Evolutionary conservation across 192 early-diverging fungal genomes (phyloP).

Genomic region (Gryganskiella cystojenkinii): DNA sequence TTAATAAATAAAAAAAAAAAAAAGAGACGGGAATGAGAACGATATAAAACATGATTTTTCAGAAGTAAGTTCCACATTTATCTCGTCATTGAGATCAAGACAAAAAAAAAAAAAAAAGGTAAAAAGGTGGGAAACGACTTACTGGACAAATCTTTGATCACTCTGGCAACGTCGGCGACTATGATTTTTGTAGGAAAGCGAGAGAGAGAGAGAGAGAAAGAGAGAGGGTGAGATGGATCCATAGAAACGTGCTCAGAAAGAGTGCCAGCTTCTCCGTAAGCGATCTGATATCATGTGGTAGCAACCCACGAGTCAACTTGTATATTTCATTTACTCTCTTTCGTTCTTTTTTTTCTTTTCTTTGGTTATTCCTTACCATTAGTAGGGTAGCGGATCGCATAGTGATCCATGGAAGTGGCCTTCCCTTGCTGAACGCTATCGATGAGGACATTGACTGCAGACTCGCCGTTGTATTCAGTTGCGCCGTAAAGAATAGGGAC

Average conservation of each 20-base stretch:
- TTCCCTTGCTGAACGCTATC: conserved; percentile 73
- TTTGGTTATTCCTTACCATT: conserved; percentile 59
- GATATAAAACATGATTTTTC: neutral
- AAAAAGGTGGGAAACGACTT: conserved; percentile 11
- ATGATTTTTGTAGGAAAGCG: neutral
- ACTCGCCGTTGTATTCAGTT: conserved; percentile 74
- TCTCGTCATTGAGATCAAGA: neutral
- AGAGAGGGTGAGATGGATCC: too few species aligned
- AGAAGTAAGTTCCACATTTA: neutral
- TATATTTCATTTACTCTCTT: too few species aligned
- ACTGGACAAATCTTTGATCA: conserved; percentile 70
- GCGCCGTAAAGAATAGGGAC: conserved; percentile 85
- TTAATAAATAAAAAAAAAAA: neutral
- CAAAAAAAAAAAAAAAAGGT: neutral
- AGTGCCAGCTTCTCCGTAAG: too few species aligned
- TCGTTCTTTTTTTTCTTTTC: neutral
- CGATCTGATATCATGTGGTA: too few species aligned
- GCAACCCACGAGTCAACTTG: too few species aligned
- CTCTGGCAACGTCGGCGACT: conserved; percentile 78
- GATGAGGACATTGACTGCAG: conserved; percentile 80
- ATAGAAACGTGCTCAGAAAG: too few species aligned
- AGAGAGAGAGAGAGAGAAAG: neutral
- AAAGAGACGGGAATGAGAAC: neutral
- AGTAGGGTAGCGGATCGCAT: conserved; percentile 82
- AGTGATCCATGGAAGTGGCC: conserved; percentile 72